These are phyloP conservation scores for Ensete ventricosum DNA, from an alignment of 176 grass and related monocot species.

Conservation along the genomic window DNA sequence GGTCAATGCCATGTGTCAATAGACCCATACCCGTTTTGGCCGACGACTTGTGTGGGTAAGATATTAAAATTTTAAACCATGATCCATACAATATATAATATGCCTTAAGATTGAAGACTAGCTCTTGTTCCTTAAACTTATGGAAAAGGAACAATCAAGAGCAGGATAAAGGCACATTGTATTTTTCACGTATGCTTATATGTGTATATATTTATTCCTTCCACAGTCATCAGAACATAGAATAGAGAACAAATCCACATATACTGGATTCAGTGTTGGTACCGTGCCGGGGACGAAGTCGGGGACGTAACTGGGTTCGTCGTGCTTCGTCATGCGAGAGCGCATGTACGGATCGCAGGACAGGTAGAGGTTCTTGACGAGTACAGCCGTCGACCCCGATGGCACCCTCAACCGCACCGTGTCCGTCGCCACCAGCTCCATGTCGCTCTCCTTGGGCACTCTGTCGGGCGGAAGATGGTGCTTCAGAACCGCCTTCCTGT, in stretches of 20 bases:
- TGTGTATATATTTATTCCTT: too few species aligned
- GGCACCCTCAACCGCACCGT: slow-evolving; percentile 17
- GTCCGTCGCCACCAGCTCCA: slow-evolving; percentile 18
- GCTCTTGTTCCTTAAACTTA: too few species aligned
- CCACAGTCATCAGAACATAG: not conserved
- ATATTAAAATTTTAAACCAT: too few species aligned
- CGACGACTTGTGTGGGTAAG: too few species aligned
- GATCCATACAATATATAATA: too few species aligned
- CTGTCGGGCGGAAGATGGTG: not conserved
- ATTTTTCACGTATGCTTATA: too few species aligned
- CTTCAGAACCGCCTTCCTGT: not conserved
- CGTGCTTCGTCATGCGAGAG: slow-evolving; percentile 31
- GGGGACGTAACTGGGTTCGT: slow-evolving; percentile 1
- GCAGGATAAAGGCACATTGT: too few species aligned
- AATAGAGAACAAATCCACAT: not conserved
- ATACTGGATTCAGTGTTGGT: not conserved
- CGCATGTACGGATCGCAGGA: slow-evolving; percentile 67
- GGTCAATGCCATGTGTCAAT: too few species aligned
- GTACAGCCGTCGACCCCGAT: slow-evolving; percentile 19
- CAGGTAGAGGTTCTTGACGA: slow-evolving; percentile 57
- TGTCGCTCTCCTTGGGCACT: slow-evolving; percentile 25
- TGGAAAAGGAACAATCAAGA: too few species aligned
- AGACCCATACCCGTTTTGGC: too few species aligned
- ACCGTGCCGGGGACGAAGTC: not conserved
- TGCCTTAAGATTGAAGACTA: too few species aligned